These are phyloP conservation scores for Collybia mongolica DNA, from an alignment of 768 basidiomycete genomes.

Conservation along the genomic window DNA sequence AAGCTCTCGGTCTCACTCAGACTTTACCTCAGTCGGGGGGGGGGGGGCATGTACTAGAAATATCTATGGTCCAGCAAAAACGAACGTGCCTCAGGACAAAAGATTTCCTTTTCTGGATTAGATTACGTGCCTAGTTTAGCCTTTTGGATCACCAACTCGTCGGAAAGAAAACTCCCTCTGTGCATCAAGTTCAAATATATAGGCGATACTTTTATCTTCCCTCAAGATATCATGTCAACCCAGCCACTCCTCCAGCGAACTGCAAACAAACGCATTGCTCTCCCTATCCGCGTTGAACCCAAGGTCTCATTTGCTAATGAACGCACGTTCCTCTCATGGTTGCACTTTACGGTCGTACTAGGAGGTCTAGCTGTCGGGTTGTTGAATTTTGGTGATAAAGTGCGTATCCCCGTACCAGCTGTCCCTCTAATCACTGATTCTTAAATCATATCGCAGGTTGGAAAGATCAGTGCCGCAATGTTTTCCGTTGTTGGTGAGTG, in stretches of 20 bases:
- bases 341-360: constrained; percentile 96
- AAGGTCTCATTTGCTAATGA: constrained; percentile 96
- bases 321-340: constrained; percentile 96
- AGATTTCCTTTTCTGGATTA: too few relatives aligned
- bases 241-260: constrained; percentile 97
- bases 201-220: constrained; percentile 4
- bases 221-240: constrained; percentile 72
- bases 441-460: constrained; percentile 53
- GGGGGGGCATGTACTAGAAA: too few relatives aligned
- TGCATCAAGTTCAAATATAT: constrained; percentile 4
- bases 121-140: too few relatives aligned
- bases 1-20: too few relatives aligned
- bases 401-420: constrained; percentile 27
- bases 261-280: constrained; percentile 91
- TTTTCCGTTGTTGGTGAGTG: constrained; percentile 87
- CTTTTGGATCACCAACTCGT: too few relatives aligned
- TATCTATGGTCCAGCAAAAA: too few relatives aligned
- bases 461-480: constrained; percentile 94
- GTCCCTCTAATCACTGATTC: neutral
- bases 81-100: neutral
- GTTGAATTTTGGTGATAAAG: constrained; percentile 97
- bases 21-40: too few relatives aligned
- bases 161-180: neutral
- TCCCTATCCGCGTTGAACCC: constrained; percentile 92
- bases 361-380: constrained; percentile 95